phyloP scores from a whole-genome alignment of 2,329 filamentous ascomycete genomes.

The Ramichloridium luteum region DNA sequence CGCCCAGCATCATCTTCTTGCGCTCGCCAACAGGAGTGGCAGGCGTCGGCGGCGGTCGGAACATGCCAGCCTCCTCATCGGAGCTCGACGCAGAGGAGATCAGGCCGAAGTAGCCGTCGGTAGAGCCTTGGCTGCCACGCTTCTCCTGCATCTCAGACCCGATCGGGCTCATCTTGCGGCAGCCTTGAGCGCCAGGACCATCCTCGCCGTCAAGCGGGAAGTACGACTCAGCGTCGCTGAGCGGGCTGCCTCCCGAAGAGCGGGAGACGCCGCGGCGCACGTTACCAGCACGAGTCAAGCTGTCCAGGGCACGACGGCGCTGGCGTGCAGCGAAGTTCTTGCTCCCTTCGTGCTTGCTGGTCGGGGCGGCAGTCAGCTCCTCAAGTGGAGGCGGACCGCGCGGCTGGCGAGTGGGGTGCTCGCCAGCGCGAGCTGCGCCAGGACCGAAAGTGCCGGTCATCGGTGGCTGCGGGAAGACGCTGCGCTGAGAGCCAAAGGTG shows the following conservation, averaged over 20 bases:
- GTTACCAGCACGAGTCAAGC: constrained; percentile 77
- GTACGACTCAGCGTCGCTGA: constrained; percentile 64
- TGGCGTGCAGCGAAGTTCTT: constrained; percentile 92
- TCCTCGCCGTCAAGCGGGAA: constrained; percentile 62
- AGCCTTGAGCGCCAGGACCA: constrained; percentile 13
- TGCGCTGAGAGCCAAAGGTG: constrained; percentile 33
- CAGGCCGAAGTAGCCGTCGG: constrained; percentile 26
- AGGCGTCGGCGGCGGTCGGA: constrained; percentile 26
- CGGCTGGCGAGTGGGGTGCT: constrained; percentile 87
- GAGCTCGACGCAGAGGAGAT: constrained; percentile 67
- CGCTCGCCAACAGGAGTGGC: constrained; percentile 56
- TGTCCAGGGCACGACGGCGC: constrained; percentile 81
- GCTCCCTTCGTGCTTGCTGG: constrained; percentile 86
- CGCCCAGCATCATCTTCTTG: constrained; percentile 74
- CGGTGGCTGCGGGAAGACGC: constrained; percentile 60
- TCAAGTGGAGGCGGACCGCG: constrained; percentile 84
- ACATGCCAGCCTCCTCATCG: constrained; percentile 27
- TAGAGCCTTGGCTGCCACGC: constrained; percentile 24
- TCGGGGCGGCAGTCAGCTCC: constrained; percentile 80
- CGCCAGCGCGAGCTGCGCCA: constrained; percentile 81
- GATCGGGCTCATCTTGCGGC: constrained; percentile 27
- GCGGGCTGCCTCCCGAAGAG: constrained; percentile 54
- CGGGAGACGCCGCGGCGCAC: constrained; percentile 62
- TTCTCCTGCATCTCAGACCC: constrained; percentile 28
- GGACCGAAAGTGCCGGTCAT: constrained; percentile 80